phyloP scores from a whole-genome alignment of 495 filamentous ascomycete genomes.

The Aspergillus ostianus region DNA sequence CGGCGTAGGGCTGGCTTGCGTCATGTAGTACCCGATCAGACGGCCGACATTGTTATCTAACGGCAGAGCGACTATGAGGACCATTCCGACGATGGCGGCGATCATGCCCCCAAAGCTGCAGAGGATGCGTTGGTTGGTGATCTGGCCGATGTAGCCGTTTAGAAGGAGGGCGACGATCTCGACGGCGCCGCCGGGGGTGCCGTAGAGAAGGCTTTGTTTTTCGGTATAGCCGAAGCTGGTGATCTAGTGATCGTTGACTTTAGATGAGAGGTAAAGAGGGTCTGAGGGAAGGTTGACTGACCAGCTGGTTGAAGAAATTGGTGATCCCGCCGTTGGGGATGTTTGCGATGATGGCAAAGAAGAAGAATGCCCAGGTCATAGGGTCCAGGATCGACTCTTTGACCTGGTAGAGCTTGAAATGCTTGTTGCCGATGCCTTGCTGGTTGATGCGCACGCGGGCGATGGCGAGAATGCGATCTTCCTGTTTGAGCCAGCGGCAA shows the following conservation, averaged over 20 bases:
- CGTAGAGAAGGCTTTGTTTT: constrained; percentile 63
- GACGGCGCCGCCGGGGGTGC: constrained; percentile 63
- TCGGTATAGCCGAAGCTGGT: constrained; percentile 49
- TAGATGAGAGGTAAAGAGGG: constrained; percentile 8
- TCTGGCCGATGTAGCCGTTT: constrained; percentile 60
- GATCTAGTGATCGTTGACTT: constrained; percentile 23
- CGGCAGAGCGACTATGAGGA: constrained; percentile 65
- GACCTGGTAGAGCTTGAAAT: constrained; percentile 63
- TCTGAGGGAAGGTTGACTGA: constrained; percentile 15
- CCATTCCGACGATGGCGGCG: constrained; percentile 50
- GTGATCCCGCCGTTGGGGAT: constrained; percentile 68
- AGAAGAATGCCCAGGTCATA: constrained; percentile 64
- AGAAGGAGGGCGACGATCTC: constrained; percentile 61
- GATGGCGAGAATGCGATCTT: constrained; percentile 59
- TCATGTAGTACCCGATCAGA: constrained; percentile 64
- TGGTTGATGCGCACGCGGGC: constrained; percentile 62
- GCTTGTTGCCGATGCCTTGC: constrained; percentile 68
- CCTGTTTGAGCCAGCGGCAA: constrained; percentile 61
- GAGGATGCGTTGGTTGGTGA: constrained; percentile 53
- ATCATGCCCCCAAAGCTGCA: constrained; percentile 41
- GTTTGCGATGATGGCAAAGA: constrained; percentile 59
- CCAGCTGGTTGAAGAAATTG: constrained; percentile 69
- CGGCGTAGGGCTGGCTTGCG: constrained; percentile 54
- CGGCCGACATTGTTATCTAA: constrained; percentile 56
- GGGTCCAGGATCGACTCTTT: constrained; percentile 59